A percentile compares a stretch with the other conserved stretches of the same genome.
Conservation (phyloP, 2,329 filamentous ascomycete species). For the Lachnellula subtilissima region DNA sequence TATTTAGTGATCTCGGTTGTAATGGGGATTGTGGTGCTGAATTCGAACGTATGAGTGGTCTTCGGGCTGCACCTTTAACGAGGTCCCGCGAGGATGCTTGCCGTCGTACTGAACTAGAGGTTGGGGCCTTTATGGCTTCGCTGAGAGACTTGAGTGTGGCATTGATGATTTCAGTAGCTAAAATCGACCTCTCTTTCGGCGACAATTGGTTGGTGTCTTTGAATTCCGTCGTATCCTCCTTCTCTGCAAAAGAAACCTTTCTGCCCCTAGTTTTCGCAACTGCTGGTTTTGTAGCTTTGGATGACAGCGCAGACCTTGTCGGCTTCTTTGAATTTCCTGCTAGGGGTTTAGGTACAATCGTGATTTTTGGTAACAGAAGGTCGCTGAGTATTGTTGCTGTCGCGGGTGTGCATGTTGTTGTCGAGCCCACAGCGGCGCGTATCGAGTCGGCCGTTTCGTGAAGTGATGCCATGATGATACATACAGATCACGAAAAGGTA, state of each 20-base stretch:
- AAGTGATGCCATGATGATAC: constrained; percentile 36
- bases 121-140: constrained; percentile 55
- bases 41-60: constrained; percentile 47
- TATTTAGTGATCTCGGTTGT: constrained; percentile 56
- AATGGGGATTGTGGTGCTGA: constrained; percentile 58
- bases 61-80: constrained; percentile 36
- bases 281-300: constrained; percentile 21
- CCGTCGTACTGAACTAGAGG: constrained; percentile 14
- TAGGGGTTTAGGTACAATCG: constrained; percentile 3
- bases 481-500: constrained; percentile 15
- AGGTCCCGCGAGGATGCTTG: constrained; percentile 31
- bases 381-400: constrained; percentile 43
- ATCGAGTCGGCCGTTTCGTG: constrained; percentile 41
- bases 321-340: constrained; percentile 9
- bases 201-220: constrained; percentile 38
- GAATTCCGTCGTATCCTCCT: constrained; percentile 30
- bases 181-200: constrained; percentile 55
- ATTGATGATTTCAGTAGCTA: constrained; percentile 73
- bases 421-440: constrained; percentile 42
- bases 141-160: constrained; percentile 61
- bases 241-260: constrained; percentile 24
- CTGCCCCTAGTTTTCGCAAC: constrained; percentile 18
- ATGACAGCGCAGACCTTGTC: background rate
- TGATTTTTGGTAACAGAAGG: constrained; percentile 38
- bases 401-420: constrained; percentile 43